phyloP scores from a whole-genome alignment of 805 yeast species.

The Naumovozyma baii region DNA sequence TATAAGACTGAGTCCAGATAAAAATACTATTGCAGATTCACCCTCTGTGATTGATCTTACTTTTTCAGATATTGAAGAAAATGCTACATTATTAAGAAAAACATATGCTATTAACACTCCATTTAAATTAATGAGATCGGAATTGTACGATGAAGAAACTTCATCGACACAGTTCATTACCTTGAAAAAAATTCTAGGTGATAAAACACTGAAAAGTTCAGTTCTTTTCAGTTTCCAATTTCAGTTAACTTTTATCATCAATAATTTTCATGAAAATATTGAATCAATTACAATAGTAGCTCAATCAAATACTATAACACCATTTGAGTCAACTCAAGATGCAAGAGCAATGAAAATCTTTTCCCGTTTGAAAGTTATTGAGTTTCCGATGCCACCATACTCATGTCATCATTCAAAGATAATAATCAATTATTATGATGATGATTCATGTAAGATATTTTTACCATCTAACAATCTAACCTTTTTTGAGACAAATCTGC shows the following conservation, averaged over 20 bases:
- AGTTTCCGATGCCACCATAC: constrained; percentile 32
- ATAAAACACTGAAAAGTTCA: constrained; percentile 28
- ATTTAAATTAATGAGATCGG: constrained; percentile 20
- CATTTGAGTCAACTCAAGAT: constrained; percentile 10
- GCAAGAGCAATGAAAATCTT: constrained; percentile 1
- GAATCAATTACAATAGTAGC: constrained; percentile 22
- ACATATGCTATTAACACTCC: not conserved
- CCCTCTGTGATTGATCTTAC: not conserved
- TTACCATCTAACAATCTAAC: constrained; percentile 55
- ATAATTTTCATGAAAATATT: constrained; percentile 18
- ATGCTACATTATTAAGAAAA: too few relatives aligned
- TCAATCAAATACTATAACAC: constrained; percentile 29
- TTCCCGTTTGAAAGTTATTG: constrained; percentile 14
- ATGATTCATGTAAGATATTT: constrained; percentile 40
- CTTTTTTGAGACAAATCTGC: constrained; percentile 41
- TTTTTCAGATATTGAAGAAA: not conserved
- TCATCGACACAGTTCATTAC: constrained; percentile 16
- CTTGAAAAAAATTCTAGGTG: constrained; percentile 28
- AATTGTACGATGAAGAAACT: constrained; percentile 10
- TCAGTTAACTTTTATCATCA: constrained; percentile 34
- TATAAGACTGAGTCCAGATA: too few relatives aligned
- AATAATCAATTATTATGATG: constrained; percentile 47
- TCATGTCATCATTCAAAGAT: constrained; percentile 58
- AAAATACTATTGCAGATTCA: not conserved
- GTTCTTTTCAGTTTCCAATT: constrained; percentile 43